Base-by-base conservation (phyloP, 345 rosid species). In the Populus pruinosa region DNA sequence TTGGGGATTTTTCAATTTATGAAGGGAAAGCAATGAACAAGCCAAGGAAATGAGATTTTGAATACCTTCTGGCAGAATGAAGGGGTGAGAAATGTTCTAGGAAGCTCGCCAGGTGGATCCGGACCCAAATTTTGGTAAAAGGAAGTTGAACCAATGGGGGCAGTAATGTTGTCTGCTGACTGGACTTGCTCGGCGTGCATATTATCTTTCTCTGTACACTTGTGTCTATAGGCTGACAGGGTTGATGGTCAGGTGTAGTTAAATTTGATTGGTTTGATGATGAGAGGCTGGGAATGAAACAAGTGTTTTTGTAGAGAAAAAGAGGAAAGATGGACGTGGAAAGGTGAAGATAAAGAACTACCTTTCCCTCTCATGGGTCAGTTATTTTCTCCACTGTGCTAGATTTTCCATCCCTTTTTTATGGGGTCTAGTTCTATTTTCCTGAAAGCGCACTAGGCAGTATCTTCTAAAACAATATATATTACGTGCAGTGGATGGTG, bases 181-280 rank as follows among this genome's bases (percentile, higher is more conserved):
- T 76, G 74, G 81, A 76, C 72, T 75, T 71, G 79, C 70, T 64
- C 61, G 75, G 75, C 38, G 49, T 76, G 82, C 75, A 76, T 74
- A 77, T 71, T 50, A 70, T 39, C 78, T 69, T 31, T 39, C 78
- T 69, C 31, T 72, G 82, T 75, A 79, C 80, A 71, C 83, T 77
- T 23, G 70, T 77, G 88, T 83, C 75, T 65, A 81, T 80, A 76
- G 62, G 77, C 84, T 78, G 87, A 78, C 82, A 23, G 73, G 82
- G 68, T 78, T 69, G 78, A 75, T 75, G 23, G 39, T 59, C 27
- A 82, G 75, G 77, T 76, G 79, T 83, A 76, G 71, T 76, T 77
- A 68, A 69, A 68, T 70, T 79, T 68, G 78, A 79, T 81, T 82
- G 83, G 83, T 83, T 77, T 71, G 75, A 8, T 71, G 78, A 81